Percentiles rank a stretch among this genome's conserved stretches.
Evolutionary conservation across 2,329 filamentous ascomycete species (phyloP).

Genomic region (Gaeumannomyces tritici): DNA sequence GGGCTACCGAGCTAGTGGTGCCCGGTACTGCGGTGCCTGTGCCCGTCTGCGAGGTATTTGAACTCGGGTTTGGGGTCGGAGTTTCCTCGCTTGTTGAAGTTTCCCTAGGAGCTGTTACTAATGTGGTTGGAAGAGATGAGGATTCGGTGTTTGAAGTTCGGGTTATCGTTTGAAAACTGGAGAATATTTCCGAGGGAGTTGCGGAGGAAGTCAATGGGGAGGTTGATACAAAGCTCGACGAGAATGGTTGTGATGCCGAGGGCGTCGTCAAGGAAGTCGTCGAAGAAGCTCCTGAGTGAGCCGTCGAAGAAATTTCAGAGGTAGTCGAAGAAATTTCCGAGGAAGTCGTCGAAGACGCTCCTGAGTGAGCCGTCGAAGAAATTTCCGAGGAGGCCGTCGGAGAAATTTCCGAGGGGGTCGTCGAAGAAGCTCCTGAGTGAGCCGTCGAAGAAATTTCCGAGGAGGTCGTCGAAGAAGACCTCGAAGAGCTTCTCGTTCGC

Average conservation of each 20-base stretch:
- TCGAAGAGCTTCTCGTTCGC: no score
- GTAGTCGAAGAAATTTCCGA: background rate
- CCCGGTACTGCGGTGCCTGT: conserved; percentile 6
- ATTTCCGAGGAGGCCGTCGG: no score
- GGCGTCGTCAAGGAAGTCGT: background rate
- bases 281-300: background rate
- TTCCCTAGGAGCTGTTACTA: background rate
- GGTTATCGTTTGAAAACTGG: background rate
- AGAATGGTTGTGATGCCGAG: background rate
- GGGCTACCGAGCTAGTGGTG: background rate
- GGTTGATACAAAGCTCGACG: background rate
- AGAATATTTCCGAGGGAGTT: background rate
- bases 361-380: background rate
- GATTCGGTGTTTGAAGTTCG: background rate
- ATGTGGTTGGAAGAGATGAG: background rate
- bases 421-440: background rate
- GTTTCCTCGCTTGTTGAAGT: background rate
- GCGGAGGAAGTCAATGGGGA: background rate
- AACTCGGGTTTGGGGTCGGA: conserved; percentile 43
- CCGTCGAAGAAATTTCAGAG: background rate
- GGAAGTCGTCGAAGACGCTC: background rate
- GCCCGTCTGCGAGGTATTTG: background rate
- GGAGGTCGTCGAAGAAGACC: background rate
- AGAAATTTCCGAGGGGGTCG: background rate
- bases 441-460: background rate